A percentile compares a stretch with the other conserved stretches of the same genome.
Conservation (phyloP, 2,329 filamentous ascomycete genomes). For the Claviceps spartinae region DNA sequence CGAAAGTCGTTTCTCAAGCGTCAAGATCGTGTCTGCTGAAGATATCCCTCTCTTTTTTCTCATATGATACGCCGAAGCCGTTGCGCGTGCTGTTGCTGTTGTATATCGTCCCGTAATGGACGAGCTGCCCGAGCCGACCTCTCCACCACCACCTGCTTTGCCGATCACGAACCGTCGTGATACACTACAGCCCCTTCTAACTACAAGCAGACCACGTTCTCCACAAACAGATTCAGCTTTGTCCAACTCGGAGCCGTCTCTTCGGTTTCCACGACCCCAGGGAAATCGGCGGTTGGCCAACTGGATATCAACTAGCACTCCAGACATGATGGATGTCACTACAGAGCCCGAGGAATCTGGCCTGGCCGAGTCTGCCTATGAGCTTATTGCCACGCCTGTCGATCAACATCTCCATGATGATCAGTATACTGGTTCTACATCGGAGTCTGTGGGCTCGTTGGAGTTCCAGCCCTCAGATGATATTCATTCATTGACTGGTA, state of each 20-base stretch:
- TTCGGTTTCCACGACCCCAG: slow-evolving; percentile 43
- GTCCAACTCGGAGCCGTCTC: slow-evolving; percentile 32
- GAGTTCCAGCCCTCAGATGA: slow-evolving; percentile 36
- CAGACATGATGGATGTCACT: slow-evolving; percentile 39
- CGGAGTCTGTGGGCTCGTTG: slow-evolving; percentile 37
- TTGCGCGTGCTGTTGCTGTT: slow-evolving; percentile 9
- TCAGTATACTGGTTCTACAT: slow-evolving; percentile 31
- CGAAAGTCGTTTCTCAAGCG: neutral
- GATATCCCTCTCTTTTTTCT: neutral
- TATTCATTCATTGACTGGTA: slow-evolving; percentile 36
- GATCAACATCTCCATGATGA: slow-evolving; percentile 41
- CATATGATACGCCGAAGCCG: slow-evolving; percentile 13
- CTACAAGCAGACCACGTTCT: slow-evolving; percentile 8
- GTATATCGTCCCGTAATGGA: slow-evolving; percentile 35
- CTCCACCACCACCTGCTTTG: slow-evolving; percentile 13
- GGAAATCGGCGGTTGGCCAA: slow-evolving; percentile 42
- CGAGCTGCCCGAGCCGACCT: slow-evolving; percentile 24
- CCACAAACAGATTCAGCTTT: slow-evolving; percentile 11
- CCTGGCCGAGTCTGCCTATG: slow-evolving; percentile 42
- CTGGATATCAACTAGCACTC: slow-evolving; percentile 45
- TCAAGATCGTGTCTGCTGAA: too few relatives aligned
- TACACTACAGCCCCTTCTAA: slow-evolving; percentile 15
- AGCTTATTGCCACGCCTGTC: slow-evolving; percentile 35
- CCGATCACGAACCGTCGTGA: slow-evolving; percentile 16
- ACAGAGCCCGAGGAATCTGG: slow-evolving; percentile 34